phyloP scores from a whole-genome alignment of 2,329 filamentous ascomycete species.

The Epichloe bromicola region DNA sequence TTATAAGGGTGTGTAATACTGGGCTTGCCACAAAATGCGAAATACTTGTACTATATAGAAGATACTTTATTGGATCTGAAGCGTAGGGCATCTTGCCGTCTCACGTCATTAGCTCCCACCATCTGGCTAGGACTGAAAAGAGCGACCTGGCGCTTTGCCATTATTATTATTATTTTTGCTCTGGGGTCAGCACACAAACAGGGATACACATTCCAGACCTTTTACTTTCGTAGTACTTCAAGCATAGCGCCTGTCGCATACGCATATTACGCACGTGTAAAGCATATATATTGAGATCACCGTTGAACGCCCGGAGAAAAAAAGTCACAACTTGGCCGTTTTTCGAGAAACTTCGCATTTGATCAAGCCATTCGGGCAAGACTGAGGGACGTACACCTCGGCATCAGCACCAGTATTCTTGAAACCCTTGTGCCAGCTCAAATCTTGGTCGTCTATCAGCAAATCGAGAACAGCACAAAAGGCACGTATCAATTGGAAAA shows the following conservation, averaged over 20 bases:
- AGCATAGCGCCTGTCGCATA: neutral
- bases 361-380: slow-evolving; percentile 87
- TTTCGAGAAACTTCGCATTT: slow-evolving; percentile 71
- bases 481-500: neutral
- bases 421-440: slow-evolving; percentile 91
- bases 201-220: neutral
- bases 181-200: too few species aligned
- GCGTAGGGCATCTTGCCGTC: neutral
- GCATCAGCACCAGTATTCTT: slow-evolving; percentile 95
- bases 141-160: too few species aligned
- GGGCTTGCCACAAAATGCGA: neutral
- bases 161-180: too few species aligned
- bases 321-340: slow-evolving; percentile 7
- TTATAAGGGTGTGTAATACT: slow-evolving; percentile 25
- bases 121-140: too few species aligned
- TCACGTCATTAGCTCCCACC: neutral
- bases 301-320: neutral
- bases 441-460: slow-evolving; percentile 38
- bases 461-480: neutral
- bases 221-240: neutral
- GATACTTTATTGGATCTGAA: neutral
- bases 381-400: slow-evolving; percentile 89
- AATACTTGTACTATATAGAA: neutral
- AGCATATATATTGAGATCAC: neutral
- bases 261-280: neutral